Evolutionary conservation across 116 monocot genomes (phyloP), one percentile per base, ranked within the genome.

Genomic region (Iris pallida): DNA sequence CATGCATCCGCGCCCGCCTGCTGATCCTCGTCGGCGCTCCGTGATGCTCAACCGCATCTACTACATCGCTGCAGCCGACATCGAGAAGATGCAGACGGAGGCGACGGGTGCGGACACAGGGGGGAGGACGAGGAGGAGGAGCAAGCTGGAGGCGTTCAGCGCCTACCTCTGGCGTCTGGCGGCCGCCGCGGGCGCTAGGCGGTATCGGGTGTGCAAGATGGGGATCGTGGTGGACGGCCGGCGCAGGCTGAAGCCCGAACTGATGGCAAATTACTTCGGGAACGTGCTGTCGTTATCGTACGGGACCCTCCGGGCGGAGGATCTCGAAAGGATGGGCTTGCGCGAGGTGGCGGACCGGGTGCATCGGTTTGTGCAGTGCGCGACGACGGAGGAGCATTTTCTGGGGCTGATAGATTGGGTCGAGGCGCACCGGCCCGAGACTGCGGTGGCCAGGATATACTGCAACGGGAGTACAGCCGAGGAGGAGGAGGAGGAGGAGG

Each of bases 141-240:
- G 61, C 62, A 86, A 79, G 65, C 4, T 86, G 7, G 82, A 79
- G 66, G 67, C 82, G 9, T 86, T 86, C 76, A 79, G 75, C 1
- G 86, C 86, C 40, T 79, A 73, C 47, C 64, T 86, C 7, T 86
- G 86, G 86, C 71, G 63, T 46, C 30, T 76, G 18, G 43, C 73
- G 18, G 76, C 60, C 41, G n/a, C n/a, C n/a, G n/a, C n/a, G n/a
- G n/a, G n/a, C n/a, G n/a, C n/a, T 8, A 63, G 48, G 3, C n/a
- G n/a, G n/a, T n/a, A n/a, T n/a, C n/a, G n/a, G n/a, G 19, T 53
- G 9, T 70, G 69, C 55, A 61, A 59, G 6, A 70, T 85, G 65
- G 80, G 80, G 15, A 42, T 85, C 4, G 80, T 85, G 55, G 85
- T 80, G 30, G 59, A 85, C 42, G 85, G 85, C 0, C 65, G 85